phyloP scores from a whole-genome alignment of 2,329 filamentous ascomycete species.

The Aureobasidium sp. region DNA sequence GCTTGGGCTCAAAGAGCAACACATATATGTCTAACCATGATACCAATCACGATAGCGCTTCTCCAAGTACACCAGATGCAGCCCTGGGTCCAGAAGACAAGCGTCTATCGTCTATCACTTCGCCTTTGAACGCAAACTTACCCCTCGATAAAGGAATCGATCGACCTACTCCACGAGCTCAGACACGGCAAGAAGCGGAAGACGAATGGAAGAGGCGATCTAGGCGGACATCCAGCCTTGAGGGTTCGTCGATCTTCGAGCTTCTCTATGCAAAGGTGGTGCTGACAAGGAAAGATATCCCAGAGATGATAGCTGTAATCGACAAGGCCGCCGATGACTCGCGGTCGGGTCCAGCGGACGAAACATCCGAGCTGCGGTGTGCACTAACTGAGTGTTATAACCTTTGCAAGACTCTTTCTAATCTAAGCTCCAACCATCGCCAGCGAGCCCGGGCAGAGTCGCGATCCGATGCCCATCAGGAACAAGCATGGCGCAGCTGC shows the following conservation, averaged over 20 bases:
- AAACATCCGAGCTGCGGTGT: slow-evolving; percentile 60
- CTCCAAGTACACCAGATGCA: slow-evolving; percentile 29
- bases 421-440: slow-evolving; percentile 74
- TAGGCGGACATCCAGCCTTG: slow-evolving; percentile 63
- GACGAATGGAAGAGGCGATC: slow-evolving; percentile 44
- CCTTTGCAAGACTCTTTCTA: slow-evolving; percentile 82
- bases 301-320: slow-evolving; percentile 15
- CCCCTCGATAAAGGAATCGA: slow-evolving; percentile 45
- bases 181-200: slow-evolving; percentile 70
- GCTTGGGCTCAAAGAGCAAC: slow-evolving; percentile 19
- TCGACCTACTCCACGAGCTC: slow-evolving; percentile 71
- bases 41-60: slow-evolving; percentile 29
- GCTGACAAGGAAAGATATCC: slow-evolving; percentile 25
- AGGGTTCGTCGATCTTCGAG: slow-evolving; percentile 48
- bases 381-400: slow-evolving; percentile 89
- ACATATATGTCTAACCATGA: slow-evolving; percentile 21
- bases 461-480: slow-evolving; percentile 66
- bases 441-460: slow-evolving; percentile 70
- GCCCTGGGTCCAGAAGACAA: slow-evolving; percentile 24
- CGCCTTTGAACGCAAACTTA: slow-evolving; percentile 68
- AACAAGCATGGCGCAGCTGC: slow-evolving; percentile 86
- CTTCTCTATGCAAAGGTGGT: background rate
- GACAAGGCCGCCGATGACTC: background rate
- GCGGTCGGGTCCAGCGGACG: slow-evolving; percentile 22
- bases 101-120: slow-evolving; percentile 35